Conservation (phyloP, 495 filamentous ascomycete genomes). For the Hyaloscypha hepaticicola region DNA sequence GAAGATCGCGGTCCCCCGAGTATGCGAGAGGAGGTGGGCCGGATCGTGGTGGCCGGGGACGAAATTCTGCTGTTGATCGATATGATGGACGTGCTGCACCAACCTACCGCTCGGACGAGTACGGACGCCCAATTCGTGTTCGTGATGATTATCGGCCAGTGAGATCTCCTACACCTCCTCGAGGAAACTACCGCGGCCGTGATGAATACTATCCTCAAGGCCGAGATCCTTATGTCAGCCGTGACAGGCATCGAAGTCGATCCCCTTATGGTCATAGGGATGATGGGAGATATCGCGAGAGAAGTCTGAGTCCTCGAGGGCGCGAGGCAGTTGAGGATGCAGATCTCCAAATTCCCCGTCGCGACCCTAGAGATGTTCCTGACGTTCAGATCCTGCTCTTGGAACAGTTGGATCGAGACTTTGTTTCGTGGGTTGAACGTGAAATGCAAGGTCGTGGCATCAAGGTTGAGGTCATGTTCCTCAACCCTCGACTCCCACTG, state of each 20-base stretch:
- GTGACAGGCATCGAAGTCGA: slow-evolving; percentile 43
- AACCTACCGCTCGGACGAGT: slow-evolving; percentile 52
- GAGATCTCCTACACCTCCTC: slow-evolving; percentile 52
- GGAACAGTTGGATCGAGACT: slow-evolving; percentile 77
- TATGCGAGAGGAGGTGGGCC: slow-evolving; percentile 45
- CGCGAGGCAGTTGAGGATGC: slow-evolving; percentile 55
- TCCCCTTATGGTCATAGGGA: slow-evolving; percentile 51
- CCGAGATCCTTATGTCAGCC: slow-evolving; percentile 40
- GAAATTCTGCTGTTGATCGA: slow-evolving; percentile 30
- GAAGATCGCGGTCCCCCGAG: slow-evolving; percentile 72
- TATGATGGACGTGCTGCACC: slow-evolving; percentile 28
- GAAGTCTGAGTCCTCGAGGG: slow-evolving; percentile 65
- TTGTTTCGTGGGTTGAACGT: slow-evolving; percentile 77
- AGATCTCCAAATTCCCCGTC: slow-evolving; percentile 68
- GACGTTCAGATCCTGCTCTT: slow-evolving; percentile 87
- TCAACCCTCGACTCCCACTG: slow-evolving; percentile 75
- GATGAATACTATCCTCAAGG: slow-evolving; percentile 43
- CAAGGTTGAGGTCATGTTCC: slow-evolving; percentile 69
- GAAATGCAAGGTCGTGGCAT: slow-evolving; percentile 69
- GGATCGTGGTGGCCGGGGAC: slow-evolving; percentile 35
- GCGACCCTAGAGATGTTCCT: slow-evolving; percentile 74
- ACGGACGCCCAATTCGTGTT: slow-evolving; percentile 59
- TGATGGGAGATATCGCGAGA: slow-evolving; percentile 56
- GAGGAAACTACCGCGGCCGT: slow-evolving; percentile 40
- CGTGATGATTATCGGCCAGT: slow-evolving; percentile 69